phyloP scores from a whole-genome alignment of 768 basidiomycete genomes.

The Hydnum rufescens region DNA sequence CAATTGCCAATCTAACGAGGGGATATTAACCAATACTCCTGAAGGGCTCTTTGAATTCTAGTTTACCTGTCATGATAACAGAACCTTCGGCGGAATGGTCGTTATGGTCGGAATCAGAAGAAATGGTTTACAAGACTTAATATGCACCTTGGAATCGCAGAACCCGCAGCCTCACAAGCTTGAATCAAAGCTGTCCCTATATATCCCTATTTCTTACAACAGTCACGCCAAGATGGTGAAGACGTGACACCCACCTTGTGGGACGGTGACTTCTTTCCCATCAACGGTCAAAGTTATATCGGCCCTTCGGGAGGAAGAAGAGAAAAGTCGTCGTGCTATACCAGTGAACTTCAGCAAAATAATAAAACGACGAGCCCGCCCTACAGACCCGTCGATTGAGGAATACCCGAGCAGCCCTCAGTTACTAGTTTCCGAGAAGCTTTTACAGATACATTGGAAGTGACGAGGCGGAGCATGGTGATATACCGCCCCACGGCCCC shows the following conservation, averaged over 20 bases:
- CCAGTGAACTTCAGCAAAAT: too few species aligned
- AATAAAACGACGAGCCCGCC: too few species aligned
- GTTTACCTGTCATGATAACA: slow-evolving; percentile 69
- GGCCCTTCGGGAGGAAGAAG: slow-evolving; percentile 43
- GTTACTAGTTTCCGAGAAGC: too few species aligned
- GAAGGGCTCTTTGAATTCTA: background rate
- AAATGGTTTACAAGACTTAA: slow-evolving; percentile 1
- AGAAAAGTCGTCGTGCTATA: slow-evolving; percentile 37
- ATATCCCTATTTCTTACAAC: slow-evolving; percentile 7
- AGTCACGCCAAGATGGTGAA: background rate
- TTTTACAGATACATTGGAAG: too few species aligned
- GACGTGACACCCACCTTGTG: slow-evolving; percentile 47
- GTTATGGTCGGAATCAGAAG: slow-evolving; percentile 1
- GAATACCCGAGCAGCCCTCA: too few species aligned
- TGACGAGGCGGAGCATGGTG: too few species aligned
- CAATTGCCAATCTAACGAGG: slow-evolving; percentile 62
- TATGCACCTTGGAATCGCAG: slow-evolving; percentile 54
- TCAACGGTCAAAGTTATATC: slow-evolving; percentile 89
- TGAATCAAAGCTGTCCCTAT: slow-evolving; percentile 88
- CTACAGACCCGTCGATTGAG: too few species aligned
- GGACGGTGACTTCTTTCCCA: slow-evolving; percentile 93
- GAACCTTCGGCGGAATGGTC: slow-evolving; percentile 28
- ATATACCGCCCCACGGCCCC: too few species aligned
- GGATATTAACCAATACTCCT: slow-evolving; percentile 11
- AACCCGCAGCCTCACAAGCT: slow-evolving; percentile 80